phyloP scores from a whole-genome alignment of 371 early-diverging fungal species.

The Rhizopus sp. region DNA sequence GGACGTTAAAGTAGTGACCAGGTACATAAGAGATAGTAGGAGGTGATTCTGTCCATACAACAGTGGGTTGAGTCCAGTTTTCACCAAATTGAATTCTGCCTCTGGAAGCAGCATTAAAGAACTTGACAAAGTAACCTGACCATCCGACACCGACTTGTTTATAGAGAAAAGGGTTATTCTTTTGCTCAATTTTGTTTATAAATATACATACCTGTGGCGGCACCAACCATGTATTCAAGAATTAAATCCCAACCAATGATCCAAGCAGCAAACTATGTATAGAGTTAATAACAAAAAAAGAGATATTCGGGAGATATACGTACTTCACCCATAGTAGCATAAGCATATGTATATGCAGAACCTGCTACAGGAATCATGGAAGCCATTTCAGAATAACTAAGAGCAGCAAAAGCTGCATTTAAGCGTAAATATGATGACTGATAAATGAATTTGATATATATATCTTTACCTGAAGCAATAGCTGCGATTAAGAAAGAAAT shows the following conservation, averaged over 20 bases:
- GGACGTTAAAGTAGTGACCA: conserved; percentile 71
- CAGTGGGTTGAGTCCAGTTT: conserved; percentile 63
- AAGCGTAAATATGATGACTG: neutral
- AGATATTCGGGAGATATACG: neutral
- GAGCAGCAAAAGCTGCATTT: conserved; percentile 61
- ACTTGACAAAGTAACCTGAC: conserved; percentile 76
- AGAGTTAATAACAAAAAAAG: neutral
- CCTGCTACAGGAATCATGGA: conserved; percentile 85
- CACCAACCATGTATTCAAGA: conserved; percentile 82
- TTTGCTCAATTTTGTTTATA: neutral
- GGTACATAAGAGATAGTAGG: conserved; percentile 40
- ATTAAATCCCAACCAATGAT: conserved; percentile 85
- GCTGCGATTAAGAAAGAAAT: conserved; percentile 77
- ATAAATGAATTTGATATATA: neutral
- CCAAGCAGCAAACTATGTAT: conserved; percentile 67
- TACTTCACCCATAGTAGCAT: conserved; percentile 82
- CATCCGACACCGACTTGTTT: conserved; percentile 62
- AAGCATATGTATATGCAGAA: conserved; percentile 82
- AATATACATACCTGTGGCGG: conserved; percentile 56
- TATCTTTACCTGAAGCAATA: conserved; percentile 56
- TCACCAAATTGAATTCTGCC: conserved; percentile 37
- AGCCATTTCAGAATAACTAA: conserved; percentile 83
- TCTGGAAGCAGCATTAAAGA: conserved; percentile 62
- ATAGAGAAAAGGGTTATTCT: neutral
- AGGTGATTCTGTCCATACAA: conserved; percentile 55